Percentiles rank a stretch among this genome's conserved stretches.
Evolutionary conservation across 2,329 filamentous ascomycete genomes (phyloP).

Genomic region (Pyrenophora teres): DNA sequence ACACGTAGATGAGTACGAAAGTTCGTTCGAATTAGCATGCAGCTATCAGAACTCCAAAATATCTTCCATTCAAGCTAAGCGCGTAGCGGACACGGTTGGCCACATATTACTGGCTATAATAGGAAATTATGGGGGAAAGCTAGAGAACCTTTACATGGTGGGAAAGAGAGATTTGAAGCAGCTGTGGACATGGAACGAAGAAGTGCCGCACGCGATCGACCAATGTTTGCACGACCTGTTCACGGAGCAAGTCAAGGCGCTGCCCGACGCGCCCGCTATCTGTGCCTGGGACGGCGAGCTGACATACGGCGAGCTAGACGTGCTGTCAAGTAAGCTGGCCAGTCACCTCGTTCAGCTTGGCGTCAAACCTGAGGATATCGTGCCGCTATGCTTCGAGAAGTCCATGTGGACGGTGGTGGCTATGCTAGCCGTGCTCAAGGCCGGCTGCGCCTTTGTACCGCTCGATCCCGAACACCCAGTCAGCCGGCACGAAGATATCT

Average conservation of each 20-base stretch:
- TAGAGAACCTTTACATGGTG: no score
- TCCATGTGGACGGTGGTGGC: conserved; percentile 34
- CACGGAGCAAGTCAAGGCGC: conserved; percentile 1
- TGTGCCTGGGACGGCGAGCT: no score
- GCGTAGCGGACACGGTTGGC: no score
- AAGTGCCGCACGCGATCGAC: neutral
- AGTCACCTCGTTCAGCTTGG: conserved; percentile 7
- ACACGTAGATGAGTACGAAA: no score
- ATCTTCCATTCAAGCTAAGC: no score
- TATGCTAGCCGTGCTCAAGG: conserved; percentile 50
- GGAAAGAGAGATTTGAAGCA: neutral
- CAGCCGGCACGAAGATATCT: conserved; percentile 38
- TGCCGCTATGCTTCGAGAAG: conserved; percentile 34
- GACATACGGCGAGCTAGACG: conserved; percentile 1
- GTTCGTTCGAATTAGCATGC: no score
- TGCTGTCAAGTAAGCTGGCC: conserved; percentile 5
- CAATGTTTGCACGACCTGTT: conserved; percentile 23
- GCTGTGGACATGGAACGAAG: conserved; percentile 3
- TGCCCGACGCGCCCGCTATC: conserved; percentile 9
- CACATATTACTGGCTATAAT: no score
- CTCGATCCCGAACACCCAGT: conserved; percentile 37
- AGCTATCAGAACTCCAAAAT: no score
- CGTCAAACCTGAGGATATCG: conserved; percentile 12
- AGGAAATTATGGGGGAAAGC: no score
- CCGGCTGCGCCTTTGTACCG: conserved; percentile 49